Percentiles rank a stretch among this genome's conserved stretches.
Evolutionary conservation across 169 alveolate species (phyloP).

Genomic region (Cardiosporidium cionae): DNA sequence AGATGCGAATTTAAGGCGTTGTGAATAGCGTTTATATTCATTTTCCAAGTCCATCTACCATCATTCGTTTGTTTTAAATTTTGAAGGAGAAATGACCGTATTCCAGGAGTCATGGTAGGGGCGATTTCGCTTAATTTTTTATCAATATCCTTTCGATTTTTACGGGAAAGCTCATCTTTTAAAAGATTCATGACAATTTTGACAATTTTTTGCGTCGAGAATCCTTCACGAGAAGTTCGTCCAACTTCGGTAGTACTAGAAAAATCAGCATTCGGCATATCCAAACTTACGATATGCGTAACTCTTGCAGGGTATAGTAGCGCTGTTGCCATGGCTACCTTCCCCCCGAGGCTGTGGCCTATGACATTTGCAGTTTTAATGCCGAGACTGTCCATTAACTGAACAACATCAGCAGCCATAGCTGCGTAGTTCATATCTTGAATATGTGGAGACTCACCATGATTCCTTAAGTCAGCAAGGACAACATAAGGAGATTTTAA

Average conservation of each 20-base stretch:
- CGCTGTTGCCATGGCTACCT: constrained; percentile 33
- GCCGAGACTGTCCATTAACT: constrained; percentile 7
- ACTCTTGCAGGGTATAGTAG: constrained; percentile 25
- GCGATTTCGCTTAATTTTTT: neutral
- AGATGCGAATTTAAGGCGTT: neutral
- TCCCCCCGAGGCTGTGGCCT: constrained; percentile 43
- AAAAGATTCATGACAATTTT: neutral
- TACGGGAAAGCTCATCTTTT: neutral
- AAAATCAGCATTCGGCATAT: constrained; percentile 18
- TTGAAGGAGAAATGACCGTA: constrained; percentile 2
- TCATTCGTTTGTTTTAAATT: neutral
- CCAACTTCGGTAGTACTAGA: neutral
- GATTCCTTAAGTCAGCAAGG: constrained; percentile 27
- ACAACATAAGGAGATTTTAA: neutral
- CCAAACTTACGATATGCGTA: constrained; percentile 3
- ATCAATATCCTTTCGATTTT: neutral
- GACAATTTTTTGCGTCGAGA: neutral
- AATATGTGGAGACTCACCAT: constrained; percentile 30
- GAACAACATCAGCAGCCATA: constrained; percentile 18
- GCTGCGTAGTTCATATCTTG: constrained; percentile 3
- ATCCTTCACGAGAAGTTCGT: neutral
- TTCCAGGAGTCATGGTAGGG: neutral
- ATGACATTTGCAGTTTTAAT: constrained; percentile 6
- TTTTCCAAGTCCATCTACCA: constrained; percentile 13
- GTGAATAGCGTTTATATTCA: constrained; percentile 10